Evolutionary conservation across 2,329 filamentous ascomycete genomes (phyloP).

Genomic region (Penicillium concentricum): DNA sequence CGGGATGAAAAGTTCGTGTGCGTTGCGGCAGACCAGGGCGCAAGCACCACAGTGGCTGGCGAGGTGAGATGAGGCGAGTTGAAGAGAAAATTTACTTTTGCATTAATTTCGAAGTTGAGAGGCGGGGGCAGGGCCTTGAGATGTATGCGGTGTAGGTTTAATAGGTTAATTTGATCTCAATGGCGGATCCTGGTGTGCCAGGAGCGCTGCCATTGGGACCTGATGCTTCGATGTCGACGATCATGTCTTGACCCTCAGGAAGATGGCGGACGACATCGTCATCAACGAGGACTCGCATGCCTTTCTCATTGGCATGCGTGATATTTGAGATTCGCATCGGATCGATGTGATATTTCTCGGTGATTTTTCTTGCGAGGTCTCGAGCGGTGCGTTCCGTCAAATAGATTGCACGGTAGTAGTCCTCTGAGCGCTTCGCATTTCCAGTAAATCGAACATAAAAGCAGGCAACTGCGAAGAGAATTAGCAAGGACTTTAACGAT

Average conservation of each 20-base stretch:
- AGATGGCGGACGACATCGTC: constrained; percentile 84
- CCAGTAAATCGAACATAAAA: constrained; percentile 72
- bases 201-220: constrained; percentile 4
- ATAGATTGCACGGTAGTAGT: constrained; percentile 83
- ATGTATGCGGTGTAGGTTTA: constrained; percentile 33
- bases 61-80: background rate
- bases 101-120: background rate
- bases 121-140: background rate
- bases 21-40: constrained; percentile 8
- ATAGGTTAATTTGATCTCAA: constrained; percentile 56
- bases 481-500: constrained; percentile 29
- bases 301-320: constrained; percentile 69
- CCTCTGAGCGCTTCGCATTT: constrained; percentile 51
- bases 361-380: constrained; percentile 71
- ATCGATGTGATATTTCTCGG: constrained; percentile 78
- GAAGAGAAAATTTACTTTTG: background rate
- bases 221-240: constrained; percentile 60
- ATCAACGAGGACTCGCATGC: constrained; percentile 81
- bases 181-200: constrained; percentile 23
- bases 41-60: background rate
- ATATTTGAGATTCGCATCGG: constrained; percentile 67
- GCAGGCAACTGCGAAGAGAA: constrained; percentile 65
- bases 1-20: constrained; percentile 1
- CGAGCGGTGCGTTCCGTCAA: constrained; percentile 71
- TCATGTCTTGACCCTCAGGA: constrained; percentile 88